Conservation (phyloP, 805 yeast genomes). For the Candida schatavii region DNA sequence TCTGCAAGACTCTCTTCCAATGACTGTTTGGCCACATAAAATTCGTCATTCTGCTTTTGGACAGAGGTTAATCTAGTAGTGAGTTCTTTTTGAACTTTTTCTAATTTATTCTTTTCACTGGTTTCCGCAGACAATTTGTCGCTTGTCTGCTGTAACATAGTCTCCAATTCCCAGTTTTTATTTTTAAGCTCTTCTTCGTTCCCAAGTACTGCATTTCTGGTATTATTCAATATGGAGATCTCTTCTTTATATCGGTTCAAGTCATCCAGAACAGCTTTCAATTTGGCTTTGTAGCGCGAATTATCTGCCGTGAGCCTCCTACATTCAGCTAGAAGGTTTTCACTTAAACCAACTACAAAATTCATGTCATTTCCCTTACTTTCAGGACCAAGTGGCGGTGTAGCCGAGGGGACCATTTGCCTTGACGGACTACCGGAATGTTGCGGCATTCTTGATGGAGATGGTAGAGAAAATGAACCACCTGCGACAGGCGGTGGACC, state of each 20-base stretch:
- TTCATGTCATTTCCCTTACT: constrained; percentile 60
- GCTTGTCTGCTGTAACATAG: constrained; percentile 43
- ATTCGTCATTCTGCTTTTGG: constrained; percentile 50
- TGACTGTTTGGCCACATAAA: constrained; percentile 36
- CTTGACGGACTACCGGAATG: constrained; percentile 12
- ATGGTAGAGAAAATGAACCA: not conserved
- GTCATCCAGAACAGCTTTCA: constrained; percentile 44
- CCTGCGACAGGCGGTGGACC: constrained; percentile 6
- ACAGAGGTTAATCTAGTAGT: constrained; percentile 22
- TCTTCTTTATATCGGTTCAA: constrained; percentile 36
- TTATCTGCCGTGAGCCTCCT: constrained; percentile 68
- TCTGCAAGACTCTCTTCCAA: constrained; percentile 37
- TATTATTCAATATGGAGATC: constrained; percentile 31
- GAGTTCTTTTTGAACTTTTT: constrained; percentile 31
- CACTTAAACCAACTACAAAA: constrained; percentile 72
- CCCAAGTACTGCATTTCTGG: constrained; percentile 29
- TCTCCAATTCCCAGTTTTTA: constrained; percentile 63
- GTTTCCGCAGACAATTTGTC: constrained; percentile 42
- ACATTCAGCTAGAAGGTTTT: constrained; percentile 66
- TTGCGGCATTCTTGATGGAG: not conserved
- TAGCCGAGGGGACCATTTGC: constrained; percentile 15
- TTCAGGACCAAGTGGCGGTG: constrained; percentile 40
- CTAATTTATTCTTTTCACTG: constrained; percentile 38
- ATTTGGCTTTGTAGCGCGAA: constrained; percentile 40
- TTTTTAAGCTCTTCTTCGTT: constrained; percentile 54